Percentiles rank a stretch among this genome's conserved stretches.
These are phyloP conservation scores for Chlorociboria aeruginascens DNA, from an alignment of 495 filamentous ascomycete genomes.

Conservation along the genomic window DNA sequence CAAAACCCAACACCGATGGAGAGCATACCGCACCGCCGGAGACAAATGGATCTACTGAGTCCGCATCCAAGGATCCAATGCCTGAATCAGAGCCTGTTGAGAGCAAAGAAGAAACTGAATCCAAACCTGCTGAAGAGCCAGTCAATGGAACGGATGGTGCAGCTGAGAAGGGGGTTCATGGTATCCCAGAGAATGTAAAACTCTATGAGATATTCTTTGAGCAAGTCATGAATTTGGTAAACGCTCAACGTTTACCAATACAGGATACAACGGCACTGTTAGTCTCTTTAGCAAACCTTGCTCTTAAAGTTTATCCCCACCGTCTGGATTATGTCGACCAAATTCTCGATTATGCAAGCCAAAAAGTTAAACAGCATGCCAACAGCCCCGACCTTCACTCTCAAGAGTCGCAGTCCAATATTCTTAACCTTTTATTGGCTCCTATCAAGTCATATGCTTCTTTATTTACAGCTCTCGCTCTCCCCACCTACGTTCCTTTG, in stretches of 20 bases:
- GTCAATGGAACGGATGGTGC: conserved; percentile 18
- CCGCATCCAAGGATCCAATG: conserved; percentile 17
- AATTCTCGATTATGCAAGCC: conserved; percentile 75
- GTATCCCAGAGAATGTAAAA: conserved; percentile 71
- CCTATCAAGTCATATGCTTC: conserved; percentile 85
- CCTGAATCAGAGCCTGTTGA: conserved; percentile 20
- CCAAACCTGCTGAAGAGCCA: conserved; percentile 16
- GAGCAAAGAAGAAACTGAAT: conserved; percentile 23
- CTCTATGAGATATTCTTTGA: conserved; percentile 97
- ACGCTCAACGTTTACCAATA: conserved; percentile 79
- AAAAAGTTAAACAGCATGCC: conserved; percentile 78
- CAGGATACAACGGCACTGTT: conserved; percentile 89
- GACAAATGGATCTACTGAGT: conserved; percentile 23
- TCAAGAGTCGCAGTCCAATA: conserved; percentile 70
- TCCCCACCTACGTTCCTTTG: conserved; percentile 84
- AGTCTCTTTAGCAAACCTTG: conserved; percentile 84
- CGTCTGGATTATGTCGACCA: conserved; percentile 92
- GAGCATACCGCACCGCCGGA: conserved; percentile 20
- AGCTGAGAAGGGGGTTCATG: conserved; percentile 46
- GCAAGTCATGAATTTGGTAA: conserved; percentile 86
- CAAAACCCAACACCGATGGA: conserved; percentile 14
- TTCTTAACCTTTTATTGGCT: conserved; percentile 75
- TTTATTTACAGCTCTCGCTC: conserved; percentile 81
- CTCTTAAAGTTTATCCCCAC: conserved; percentile 89
- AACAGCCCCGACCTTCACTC: conserved; percentile 94